phyloP scores from a whole-genome alignment of 805 yeast species.

The Yamadazyma laniorum region DNA sequence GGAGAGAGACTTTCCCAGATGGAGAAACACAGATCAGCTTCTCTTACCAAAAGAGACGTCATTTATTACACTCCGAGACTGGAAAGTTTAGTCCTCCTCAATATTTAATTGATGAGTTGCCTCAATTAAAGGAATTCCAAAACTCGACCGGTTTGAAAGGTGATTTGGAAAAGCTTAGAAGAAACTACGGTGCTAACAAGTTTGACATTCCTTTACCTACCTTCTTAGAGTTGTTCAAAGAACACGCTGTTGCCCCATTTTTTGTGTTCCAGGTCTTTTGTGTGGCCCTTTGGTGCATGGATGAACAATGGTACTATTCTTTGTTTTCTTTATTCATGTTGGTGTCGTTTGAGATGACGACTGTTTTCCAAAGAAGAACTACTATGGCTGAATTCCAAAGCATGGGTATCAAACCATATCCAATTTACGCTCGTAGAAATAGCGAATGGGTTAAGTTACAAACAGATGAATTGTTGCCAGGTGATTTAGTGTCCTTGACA shows the following conservation, averaged over 20 bases:
- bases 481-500: slow-evolving; percentile 82
- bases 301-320: slow-evolving; percentile 95
- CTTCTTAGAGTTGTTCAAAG: slow-evolving; percentile 84
- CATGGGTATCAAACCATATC: slow-evolving; percentile 94
- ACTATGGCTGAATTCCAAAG: slow-evolving; percentile 95
- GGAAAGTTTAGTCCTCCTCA: slow-evolving; percentile 75
- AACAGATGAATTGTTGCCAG: slow-evolving; percentile 81
- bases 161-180: slow-evolving; percentile 44
- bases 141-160: slow-evolving; percentile 53
- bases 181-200: slow-evolving; percentile 78
- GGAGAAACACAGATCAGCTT: slow-evolving; percentile 68
- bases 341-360: slow-evolving; percentile 88
- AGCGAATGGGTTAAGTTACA: slow-evolving; percentile 64
- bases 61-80: slow-evolving; percentile 57
- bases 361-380: slow-evolving; percentile 91
- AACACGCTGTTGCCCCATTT: slow-evolving; percentile 97
- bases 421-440: slow-evolving; percentile 69
- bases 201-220: slow-evolving; percentile 97
- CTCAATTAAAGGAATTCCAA: slow-evolving; percentile 59
- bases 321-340: slow-evolving; percentile 89
- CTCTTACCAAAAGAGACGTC: slow-evolving; percentile 88
- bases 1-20: slow-evolving; percentile 50
- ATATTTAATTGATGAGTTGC: slow-evolving; percentile 63
- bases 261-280: slow-evolving; percentile 96
- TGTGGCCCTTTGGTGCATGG: slow-evolving; percentile 93